Percentiles rank a stretch among this genome's conserved stretches.
These are phyloP conservation scores for Dimargaris verticillata DNA, from an alignment of 192 early-diverging fungal genomes.

Conservation along the genomic window DNA sequence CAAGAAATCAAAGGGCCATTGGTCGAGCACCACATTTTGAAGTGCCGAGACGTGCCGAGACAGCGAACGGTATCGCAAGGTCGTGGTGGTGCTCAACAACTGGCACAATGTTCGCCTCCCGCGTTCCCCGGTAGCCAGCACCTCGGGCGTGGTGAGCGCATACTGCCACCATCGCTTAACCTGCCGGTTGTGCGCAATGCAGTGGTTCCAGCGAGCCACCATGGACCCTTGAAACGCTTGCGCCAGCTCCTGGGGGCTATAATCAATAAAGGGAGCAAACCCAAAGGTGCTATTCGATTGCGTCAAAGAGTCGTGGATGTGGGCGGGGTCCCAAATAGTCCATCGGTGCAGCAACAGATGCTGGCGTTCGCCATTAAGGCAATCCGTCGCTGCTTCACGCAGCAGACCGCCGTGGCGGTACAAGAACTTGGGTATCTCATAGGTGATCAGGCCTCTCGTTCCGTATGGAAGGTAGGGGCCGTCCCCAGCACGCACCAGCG, in stretches of 20 bases:
- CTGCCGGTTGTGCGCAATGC: neutral
- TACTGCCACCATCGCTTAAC: neutral
- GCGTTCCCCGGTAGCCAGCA: neutral
- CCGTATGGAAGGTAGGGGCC: constrained; percentile 39
- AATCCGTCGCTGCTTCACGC: constrained; percentile 19
- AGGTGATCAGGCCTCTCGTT: constrained; percentile 40
- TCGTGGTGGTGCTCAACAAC: too few relatives aligned
- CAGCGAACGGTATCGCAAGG: neutral
- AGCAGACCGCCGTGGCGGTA: constrained; percentile 47
- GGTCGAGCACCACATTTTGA: constrained; percentile 16
- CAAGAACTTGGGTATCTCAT: constrained; percentile 44
- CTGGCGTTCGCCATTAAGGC: constrained; percentile 25
- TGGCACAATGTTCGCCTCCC: neutral
- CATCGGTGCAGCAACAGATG: constrained; percentile 27
- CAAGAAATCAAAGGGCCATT: constrained; percentile 3
- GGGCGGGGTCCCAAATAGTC: constrained; percentile 39
- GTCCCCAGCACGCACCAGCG: constrained; percentile 44
- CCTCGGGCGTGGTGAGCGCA: neutral
- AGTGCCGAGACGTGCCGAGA: neutral
- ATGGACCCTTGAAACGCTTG: constrained; percentile 19
- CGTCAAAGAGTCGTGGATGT: constrained; percentile 32
- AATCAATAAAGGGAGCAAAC: constrained; percentile 36
- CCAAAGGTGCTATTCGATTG: constrained; percentile 29
- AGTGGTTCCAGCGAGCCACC: neutral
- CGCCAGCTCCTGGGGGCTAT: constrained; percentile 25